Evolutionary conservation across 768 basidiomycete species (phyloP).

Genomic region (Termitomyces sp.): DNA sequence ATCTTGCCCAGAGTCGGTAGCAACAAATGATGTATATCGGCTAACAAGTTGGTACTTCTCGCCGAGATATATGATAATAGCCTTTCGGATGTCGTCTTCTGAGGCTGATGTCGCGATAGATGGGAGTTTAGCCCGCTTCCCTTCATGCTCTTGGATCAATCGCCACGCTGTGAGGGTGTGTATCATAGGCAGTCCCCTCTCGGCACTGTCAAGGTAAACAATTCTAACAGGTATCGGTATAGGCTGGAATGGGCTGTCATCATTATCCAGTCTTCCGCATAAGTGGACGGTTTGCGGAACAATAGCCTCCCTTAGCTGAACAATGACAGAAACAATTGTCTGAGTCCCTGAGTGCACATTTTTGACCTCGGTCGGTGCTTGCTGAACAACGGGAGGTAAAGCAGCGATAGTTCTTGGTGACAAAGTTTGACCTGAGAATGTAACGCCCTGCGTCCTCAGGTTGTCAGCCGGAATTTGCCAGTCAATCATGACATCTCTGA

Average conservation of each 20-base stretch:
- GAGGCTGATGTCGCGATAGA: conserved; percentile 19
- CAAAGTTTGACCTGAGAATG: conserved; percentile 12
- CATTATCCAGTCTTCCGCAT: conserved; percentile 29
- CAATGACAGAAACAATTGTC: conserved; percentile 27
- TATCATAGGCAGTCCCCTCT: conserved; percentile 30
- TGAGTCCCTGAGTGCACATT: conserved; percentile 30
- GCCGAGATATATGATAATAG: conserved; percentile 44
- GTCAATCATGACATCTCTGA: conserved; percentile 41
- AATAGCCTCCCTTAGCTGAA: conserved; percentile 19
- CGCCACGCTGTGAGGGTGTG: conserved; percentile 51
- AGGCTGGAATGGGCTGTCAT: conserved; percentile 20
- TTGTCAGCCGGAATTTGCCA: conserved; percentile 36
- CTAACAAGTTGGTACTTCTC: conserved; percentile 47
- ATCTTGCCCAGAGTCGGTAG: conserved; percentile 33
- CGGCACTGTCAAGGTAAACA: conserved; percentile 26
- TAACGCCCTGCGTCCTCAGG: conserved; percentile 12
- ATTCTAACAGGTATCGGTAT: conserved; percentile 24
- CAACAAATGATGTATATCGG: conserved; percentile 51
- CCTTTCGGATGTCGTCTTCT: conserved; percentile 31
- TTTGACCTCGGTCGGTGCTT: conserved; percentile 26
- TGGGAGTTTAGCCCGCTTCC: conserved; percentile 26
- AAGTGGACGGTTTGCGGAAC: conserved; percentile 28
- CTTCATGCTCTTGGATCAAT: conserved; percentile 48
- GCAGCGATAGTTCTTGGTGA: conserved; percentile 17
- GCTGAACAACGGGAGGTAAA: conserved; percentile 26